Conservation (phyloP, 2,329 filamentous ascomycete genomes). For the Colletotrichum lentis region DNA sequence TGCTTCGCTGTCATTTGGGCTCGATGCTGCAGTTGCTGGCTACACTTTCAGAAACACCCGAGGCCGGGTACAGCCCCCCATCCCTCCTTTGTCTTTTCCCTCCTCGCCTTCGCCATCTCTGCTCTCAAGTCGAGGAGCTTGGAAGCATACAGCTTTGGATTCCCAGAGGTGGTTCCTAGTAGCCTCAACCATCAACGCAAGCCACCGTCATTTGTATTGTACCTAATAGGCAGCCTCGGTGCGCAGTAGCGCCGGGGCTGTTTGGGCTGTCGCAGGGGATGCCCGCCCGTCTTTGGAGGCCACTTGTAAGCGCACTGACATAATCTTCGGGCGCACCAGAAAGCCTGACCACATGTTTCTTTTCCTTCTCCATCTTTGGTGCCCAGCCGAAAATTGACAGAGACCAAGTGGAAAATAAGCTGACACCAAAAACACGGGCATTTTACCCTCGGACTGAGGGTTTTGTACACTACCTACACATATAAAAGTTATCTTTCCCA, state of each 20-base stretch:
- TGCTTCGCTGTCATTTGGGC: constrained; percentile 19
- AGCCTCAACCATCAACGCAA: neutral
- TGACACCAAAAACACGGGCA: constrained; percentile 1
- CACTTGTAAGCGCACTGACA: constrained; percentile 11
- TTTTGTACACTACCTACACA: no score
- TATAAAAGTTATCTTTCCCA: constrained; percentile 8
- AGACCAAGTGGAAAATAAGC: constrained; percentile 1
- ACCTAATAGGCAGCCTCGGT: no score
- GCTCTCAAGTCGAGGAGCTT: neutral
- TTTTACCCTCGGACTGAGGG: neutral
- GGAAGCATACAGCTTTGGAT: neutral
- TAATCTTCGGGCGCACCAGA: constrained; percentile 5
- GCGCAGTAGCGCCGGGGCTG: neutral
- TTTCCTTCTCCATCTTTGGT: no score
- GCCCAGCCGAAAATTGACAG: constrained; percentile 12
- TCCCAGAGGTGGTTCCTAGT: neutral
- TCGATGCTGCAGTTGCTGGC: no score
- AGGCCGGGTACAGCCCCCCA: neutral
- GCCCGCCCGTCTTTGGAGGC: constrained; percentile 9
- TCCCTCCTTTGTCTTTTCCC: neutral
- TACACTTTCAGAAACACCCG: constrained; percentile 8
- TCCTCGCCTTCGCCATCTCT: neutral
- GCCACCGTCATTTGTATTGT: neutral
- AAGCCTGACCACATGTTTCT: constrained; percentile 13
- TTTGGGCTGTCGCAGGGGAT: constrained; percentile 21